Evolutionary conservation across 2,329 filamentous ascomycete genomes (phyloP).

Genomic region (Ophiostoma angusticollis): DNA sequence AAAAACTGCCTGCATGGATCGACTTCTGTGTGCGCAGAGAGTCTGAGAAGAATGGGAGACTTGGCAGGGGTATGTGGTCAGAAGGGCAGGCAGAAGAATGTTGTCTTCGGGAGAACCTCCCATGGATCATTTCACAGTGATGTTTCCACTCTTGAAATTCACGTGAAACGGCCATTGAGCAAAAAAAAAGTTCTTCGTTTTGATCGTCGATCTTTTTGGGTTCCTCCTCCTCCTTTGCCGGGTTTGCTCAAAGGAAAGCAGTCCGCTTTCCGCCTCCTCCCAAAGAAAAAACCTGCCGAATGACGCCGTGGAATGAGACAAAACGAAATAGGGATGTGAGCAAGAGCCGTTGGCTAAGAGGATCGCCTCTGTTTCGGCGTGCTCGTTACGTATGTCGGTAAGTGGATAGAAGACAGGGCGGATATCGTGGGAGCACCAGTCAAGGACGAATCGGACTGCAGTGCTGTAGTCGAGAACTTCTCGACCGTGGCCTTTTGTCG

Average conservation of each 20-base stretch:
- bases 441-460: too few species aligned
- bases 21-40: too few species aligned
- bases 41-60: too few species aligned
- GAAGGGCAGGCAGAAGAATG: slow-evolving; percentile 5
- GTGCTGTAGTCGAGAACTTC: too few species aligned
- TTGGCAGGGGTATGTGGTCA: not conserved
- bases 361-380: slow-evolving; percentile 2
- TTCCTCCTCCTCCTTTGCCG: slow-evolving; percentile 6
- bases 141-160: not conserved
- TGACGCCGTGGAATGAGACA: slow-evolving; percentile 11
- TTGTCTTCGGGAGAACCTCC: slow-evolving; percentile 60
- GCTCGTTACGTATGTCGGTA: slow-evolving; percentile 4
- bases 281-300: slow-evolving; percentile 8
- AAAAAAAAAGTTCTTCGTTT: slow-evolving; percentile 8
- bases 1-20: too few species aligned
- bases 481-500: too few species aligned
- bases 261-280: slow-evolving; percentile 7
- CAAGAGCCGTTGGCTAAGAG: not conserved
- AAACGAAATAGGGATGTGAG: not conserved
- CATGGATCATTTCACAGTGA: slow-evolving; percentile 60
- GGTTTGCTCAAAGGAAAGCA: slow-evolving; percentile 10
- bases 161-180: slow-evolving; percentile 64
- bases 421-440: too few species aligned
- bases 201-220: slow-evolving; percentile 23
- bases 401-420: slow-evolving; percentile 4